Evolutionary conservation across 1,284 basidiomycete genomes (phyloP), one percentile per base, ranked within the genome.

Genomic region (Trichosporon inkin): DNA sequence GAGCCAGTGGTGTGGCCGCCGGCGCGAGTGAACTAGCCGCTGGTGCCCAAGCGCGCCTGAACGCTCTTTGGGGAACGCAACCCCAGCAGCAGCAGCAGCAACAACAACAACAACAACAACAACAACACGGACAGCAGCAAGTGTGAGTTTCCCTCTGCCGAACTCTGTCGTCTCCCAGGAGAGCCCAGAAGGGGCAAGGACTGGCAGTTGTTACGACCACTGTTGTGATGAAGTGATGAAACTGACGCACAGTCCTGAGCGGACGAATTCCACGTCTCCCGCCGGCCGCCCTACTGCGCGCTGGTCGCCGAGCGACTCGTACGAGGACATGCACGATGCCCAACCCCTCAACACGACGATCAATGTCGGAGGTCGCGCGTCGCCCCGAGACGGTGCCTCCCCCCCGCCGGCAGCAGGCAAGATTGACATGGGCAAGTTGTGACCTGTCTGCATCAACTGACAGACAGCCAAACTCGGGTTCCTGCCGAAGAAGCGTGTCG

Each of bases 401-500:
- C 59, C 13, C 37, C 38, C 34, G 20, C 36, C 11, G 41, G 36
- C 32, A n/a, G 32, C 32, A 14, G 68, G 71, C 38, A 78, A 77
- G 68, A 79, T 79, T 41, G 77, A 79, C 69, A 72, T 74, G 10
- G 71, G 75, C 75, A 61, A 64, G 28, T 32, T 32, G 75, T 67
- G 7, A 14, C 14, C 38, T 2, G 14, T 58, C 28, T 37, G 10
- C 51, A 4, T n/a, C 14, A 35, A 17, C 58, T 52, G 17, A 55
- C 53, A 32, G 6, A 20, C 58, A 76, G 73, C 75, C 53, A 79
- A 78, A 64, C 71, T 79, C 36, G 77, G 77, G 19, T 73, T 79
- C 60, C 66, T 79, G 6, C 77, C 77, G 4, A 79, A 79, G 68
- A 76, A 76, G 59, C 65, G 68, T 40, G 77, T 79, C 49, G 74